These are phyloP conservation scores for Flaveria floridana DNA, from an alignment of 140 eudicot species.

Conservation along the genomic window DNA sequence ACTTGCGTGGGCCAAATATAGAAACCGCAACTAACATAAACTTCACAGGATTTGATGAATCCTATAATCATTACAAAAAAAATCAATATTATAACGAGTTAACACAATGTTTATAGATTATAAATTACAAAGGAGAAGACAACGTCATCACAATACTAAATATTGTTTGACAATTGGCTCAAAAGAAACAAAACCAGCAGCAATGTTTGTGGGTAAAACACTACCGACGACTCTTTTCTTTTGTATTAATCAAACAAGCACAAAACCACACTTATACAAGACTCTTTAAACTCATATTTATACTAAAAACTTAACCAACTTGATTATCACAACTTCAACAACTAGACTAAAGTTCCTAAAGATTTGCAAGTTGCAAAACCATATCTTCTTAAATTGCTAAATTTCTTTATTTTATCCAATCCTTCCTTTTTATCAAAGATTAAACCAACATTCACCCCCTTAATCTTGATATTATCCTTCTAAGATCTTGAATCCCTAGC, in stretches of 20 bases:
- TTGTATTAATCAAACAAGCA: too few species aligned
- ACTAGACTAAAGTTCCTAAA: neutral
- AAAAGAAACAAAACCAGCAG: too few species aligned
- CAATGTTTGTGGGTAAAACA: neutral
- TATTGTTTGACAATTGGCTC: too few species aligned
- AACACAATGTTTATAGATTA: neutral
- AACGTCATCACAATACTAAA: neutral
- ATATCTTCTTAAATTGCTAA: neutral
- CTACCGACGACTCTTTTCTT: neutral
- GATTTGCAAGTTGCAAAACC: neutral
- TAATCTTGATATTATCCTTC: too few species aligned
- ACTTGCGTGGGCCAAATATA: slow-evolving; percentile 66
- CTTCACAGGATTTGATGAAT: slow-evolving; percentile 55
- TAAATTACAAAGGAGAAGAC: neutral
- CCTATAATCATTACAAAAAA: slow-evolving; percentile 45
- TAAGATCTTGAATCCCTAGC: too few species aligned
- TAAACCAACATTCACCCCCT: too few species aligned
- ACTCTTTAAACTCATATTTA: neutral
- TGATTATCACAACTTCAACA: neutral
- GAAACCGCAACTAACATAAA: slow-evolving; percentile 53
- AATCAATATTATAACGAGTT: neutral
- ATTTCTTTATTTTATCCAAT: too few species aligned
- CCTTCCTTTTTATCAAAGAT: too few species aligned
- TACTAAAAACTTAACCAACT: neutral
- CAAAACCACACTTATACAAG: neutral